Evolutionary conservation across 345 rosid genomes (phyloP).

Genomic region (Barbarea vulgaris): DNA sequence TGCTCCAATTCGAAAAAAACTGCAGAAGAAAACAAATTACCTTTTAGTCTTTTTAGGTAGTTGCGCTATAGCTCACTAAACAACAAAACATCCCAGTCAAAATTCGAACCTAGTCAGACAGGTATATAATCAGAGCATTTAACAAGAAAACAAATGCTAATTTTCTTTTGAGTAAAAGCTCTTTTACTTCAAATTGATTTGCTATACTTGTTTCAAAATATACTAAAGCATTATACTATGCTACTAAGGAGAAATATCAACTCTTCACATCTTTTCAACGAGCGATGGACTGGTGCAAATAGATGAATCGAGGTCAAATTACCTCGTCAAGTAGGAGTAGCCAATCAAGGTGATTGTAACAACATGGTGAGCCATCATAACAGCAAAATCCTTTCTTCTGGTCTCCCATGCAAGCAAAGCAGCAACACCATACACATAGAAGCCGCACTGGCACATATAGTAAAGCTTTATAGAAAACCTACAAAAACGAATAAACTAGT

Average conservation of each 20-base stretch:
- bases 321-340: constrained; percentile 83
- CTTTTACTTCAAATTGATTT: not conserved
- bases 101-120: not conserved
- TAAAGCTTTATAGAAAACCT: constrained; percentile 69
- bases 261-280: not conserved
- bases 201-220: too few species aligned
- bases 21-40: constrained; percentile 37
- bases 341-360: constrained; percentile 77
- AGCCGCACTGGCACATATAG: constrained; percentile 97
- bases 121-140: not conserved
- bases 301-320: constrained; percentile 13
- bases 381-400: constrained; percentile 91
- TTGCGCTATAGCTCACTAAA: not conserved
- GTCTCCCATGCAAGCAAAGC: constrained; percentile 95
- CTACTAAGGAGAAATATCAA: not conserved
- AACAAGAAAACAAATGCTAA: not conserved
- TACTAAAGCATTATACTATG: not conserved
- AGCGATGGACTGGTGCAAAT: not conserved
- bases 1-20: constrained; percentile 84
- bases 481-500: constrained; percentile 29
- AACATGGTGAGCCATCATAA: constrained; percentile 99
- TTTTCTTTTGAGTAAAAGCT: not conserved
- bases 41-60: not conserved
- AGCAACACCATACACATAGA: constrained; percentile 76
- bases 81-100: constrained; percentile 1